Evolutionary conservation across 2,329 filamentous ascomycete genomes (phyloP), one percentile per base, ranked within the genome.

Genomic region (Monilinia vaccinii-corymbosi): DNA sequence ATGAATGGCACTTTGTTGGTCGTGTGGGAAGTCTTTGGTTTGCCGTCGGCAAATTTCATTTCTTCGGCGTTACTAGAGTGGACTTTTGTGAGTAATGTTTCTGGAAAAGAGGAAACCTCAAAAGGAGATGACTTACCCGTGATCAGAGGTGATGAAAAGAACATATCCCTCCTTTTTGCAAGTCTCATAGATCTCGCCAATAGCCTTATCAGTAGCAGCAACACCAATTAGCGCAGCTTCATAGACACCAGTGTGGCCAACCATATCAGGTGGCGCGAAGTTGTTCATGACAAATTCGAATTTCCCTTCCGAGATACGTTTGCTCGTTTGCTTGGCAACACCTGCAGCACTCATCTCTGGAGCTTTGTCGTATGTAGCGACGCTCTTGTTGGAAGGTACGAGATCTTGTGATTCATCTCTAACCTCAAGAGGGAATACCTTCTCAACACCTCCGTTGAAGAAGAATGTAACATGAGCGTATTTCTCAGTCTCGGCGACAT

Each of bases 211-310:
- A 14, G 94, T 99, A 67, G 93, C 86, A 67, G 86, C 81, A 68
- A 88, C 87, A 69, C 86, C 94, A 71, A 94, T 73, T 64, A 99
- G 86, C 60, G 94, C 94, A 34, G 94, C 93, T 70, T 97, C 87
- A 77, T 97, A 97, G 62, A 96, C 91, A 72, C 94, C 94, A 13
- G 94, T 99, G 79, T 99, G 94, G 68, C 94, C 94, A 66, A 99
- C 94, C 94, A 99, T 99, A 78, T 99, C 94, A 21, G 94, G 94
- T 46, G 94, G 94, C 46, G 94, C 94, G 76, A 99, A 97, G 85
- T 99, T 99, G 86, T 97, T 97, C 94, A 99, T 99, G 75, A 99
- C 81, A 73, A 99, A 97, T 72, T 94, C 91, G 77, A 92, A 97
- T 72, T 89, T 85, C 71, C 87, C 84, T 75, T 95, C 90, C 31